Conservation (phyloP, 2,329 filamentous ascomycete genomes). For the Arthrobotrys iridis region DNA sequence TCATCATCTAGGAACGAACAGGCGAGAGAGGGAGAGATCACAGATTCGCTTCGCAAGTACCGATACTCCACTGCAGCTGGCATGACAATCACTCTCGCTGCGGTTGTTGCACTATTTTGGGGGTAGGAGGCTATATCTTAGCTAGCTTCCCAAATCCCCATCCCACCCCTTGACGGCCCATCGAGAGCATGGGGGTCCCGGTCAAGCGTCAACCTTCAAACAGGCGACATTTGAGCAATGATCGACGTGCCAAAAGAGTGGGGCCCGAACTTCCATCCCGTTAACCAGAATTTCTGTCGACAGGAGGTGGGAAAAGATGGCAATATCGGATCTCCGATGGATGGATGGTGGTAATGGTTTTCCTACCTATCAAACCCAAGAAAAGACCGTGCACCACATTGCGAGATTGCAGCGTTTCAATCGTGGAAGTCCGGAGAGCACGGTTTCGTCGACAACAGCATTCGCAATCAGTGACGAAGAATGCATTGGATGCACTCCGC, state of each 20-base stretch:
- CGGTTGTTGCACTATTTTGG: conserved; percentile 46
- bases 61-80: conserved; percentile 23
- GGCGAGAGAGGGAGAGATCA: conserved; percentile 13
- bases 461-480: conserved; percentile 51
- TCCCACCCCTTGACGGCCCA: conserved; percentile 22
- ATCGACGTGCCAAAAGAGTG: conserved; percentile 46
- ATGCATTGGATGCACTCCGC: conserved; percentile 33
- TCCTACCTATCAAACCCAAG: conserved; percentile 15
- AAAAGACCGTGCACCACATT: conserved; percentile 28
- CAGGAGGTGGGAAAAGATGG: conserved; percentile 15
- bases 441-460: conserved; percentile 49
- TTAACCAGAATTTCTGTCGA: conserved; percentile 30
- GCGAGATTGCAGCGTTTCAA: conserved; percentile 1
- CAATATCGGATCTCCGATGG: conserved; percentile 40
- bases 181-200: conserved; percentile 48
- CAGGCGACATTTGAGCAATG: conserved; percentile 53
- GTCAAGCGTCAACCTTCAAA: conserved; percentile 53
- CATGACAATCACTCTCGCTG: conserved; percentile 22
- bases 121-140: conserved; percentile 27
- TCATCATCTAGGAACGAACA: conserved; percentile 12
- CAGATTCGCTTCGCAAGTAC: conserved; percentile 31
- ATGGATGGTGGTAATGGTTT: not conserved
- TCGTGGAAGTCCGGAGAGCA: conserved; percentile 17
- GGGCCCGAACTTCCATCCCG: conserved; percentile 38
- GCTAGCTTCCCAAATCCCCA: conserved; percentile 11